Percentiles rank a stretch among this genome's conserved stretches.
phyloP scores from a whole-genome alignment of 2,329 filamentous ascomycete species.

The Colletotrichum neosansevieriae region DNA sequence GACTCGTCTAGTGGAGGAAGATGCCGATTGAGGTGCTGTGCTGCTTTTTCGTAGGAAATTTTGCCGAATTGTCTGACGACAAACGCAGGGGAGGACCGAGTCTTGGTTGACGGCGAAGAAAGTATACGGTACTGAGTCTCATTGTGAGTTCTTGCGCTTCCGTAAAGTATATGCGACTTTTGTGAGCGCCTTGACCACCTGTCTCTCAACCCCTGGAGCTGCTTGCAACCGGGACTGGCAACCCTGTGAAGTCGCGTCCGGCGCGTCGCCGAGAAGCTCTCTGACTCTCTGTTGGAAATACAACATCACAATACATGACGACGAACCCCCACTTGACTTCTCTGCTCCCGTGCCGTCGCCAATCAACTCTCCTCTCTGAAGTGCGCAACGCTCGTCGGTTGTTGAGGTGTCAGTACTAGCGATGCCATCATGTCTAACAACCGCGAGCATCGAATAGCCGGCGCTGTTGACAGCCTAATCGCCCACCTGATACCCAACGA shows the following conservation, averaged over 20 bases:
- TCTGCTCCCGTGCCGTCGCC: background rate
- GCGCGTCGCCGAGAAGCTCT: constrained; percentile 35
- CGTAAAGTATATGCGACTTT: background rate
- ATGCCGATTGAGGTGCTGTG: constrained; percentile 36
- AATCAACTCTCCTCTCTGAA: background rate
- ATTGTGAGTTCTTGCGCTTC: background rate
- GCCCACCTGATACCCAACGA: constrained; percentile 77
- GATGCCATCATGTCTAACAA: constrained; percentile 46
- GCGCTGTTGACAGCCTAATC: constrained; percentile 83
- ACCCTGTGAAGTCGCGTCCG: constrained; percentile 38
- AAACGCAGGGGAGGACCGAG: constrained; percentile 39
- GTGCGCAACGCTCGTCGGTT: background rate
- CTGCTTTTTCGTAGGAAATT: constrained; percentile 49
- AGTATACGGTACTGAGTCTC: constrained; percentile 44
- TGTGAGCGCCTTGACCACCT: constrained; percentile 13
- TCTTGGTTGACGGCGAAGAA: constrained; percentile 23
- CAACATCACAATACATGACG: constrained; percentile 16
- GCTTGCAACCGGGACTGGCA: constrained; percentile 27
- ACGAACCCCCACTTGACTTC: background rate
- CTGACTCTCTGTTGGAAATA: constrained; percentile 23
- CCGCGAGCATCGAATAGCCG: constrained; percentile 74
- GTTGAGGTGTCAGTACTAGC: constrained; percentile 18
- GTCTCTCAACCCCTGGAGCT: constrained; percentile 15
- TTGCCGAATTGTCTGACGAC: constrained; percentile 47
- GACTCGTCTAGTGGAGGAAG: constrained; percentile 37